Base-by-base conservation (phyloP, 2,329 filamentous ascomycete species). In the Aspergillus intermedius region DNA sequence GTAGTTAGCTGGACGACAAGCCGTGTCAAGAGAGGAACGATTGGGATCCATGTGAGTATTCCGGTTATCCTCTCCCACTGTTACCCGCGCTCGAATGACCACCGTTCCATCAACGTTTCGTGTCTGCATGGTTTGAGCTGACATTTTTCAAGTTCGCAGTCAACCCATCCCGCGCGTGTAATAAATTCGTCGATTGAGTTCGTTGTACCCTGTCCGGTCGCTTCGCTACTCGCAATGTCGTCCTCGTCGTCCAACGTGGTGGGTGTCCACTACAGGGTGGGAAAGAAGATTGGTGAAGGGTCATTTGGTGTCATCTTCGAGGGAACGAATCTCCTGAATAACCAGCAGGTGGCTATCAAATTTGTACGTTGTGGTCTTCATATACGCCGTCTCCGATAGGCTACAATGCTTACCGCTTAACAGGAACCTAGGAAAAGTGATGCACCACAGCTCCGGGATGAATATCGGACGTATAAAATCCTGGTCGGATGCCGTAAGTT, bases 381-480 rank as follows among this genome's bases (percentile, higher is more conserved):
- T 13, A 30, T 8, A 17, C 10, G 17, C 37, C 10, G 10, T 40
- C 17, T 15, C 34, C 5, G 3, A 10, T 21, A 21, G 2, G 5
- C 19, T 5, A 10, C 37, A 15, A 19, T 40, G 37, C 37, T 40
- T 19, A 40, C 19, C 10, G 34, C 53, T 25, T 22, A 22, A n/a
- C 60, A 94, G 89, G 93, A 98, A 86, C 93, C 93, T 51, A 83
- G 93, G 61, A 98, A 98, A 78, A 97, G 91, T 72, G 93, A 98
- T 76, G 93, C 93, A 68, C 93, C 93, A 49, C 93, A 98, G 72
- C 76, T 98, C 59, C 86, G 93, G 72, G 93, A 98, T 80, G 93
- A 98, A 72, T 98, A 98, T 73, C 84, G 93, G 65, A 98, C 93
- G 52, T 98, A 98, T 79, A 98, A 98, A 79, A 97, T 98, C 63